Base-by-base conservation (phyloP, 495 filamentous ascomycete species). In the Stereocaulon alpinum region DNA sequence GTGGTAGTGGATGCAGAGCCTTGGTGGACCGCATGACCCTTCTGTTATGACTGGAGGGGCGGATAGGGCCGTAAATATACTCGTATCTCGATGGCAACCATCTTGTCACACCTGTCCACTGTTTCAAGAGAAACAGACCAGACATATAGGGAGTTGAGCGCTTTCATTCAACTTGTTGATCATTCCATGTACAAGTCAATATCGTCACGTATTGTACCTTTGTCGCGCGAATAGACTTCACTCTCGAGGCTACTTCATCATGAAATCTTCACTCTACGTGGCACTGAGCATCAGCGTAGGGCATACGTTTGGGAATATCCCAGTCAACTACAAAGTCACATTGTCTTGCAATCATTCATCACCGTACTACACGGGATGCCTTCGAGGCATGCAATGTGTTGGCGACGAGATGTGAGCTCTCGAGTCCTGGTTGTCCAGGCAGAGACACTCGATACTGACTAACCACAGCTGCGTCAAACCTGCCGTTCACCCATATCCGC, bases 351-450 rank as follows among this genome's bases (percentile, higher is more conserved):
- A 70, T 59, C 34, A 47, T 18, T 65, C 41, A 12, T 60, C 58
- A 20, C 55, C 62, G 0, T 24, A 61, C 34, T 68, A 67, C 51
- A 64, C 63, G 43, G 69, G 66, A 37, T 76, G 73, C 55, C 65
- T 76, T 22, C 64, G 67, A 27, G 72, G 73, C 32, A 74, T 74
- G 63, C 43, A 58, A 22, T 75, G 74, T 63, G 55, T 64, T n/a
- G 55, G 70, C 40, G 64, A 63, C 59, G 55, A 60, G 66, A 62
- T 41, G 56, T 59, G 45, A 42, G 56, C 34, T 3, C 29, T 51
- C 17, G 11, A 18, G 1, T 24, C 14, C 11, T 34, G 10, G 4
- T 15, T 4, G n/a, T 11, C 24, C 40, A 14, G 37, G 2, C 15
- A 6, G 12, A 4, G 0, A 4, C 3, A 3, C 2, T 11, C 11